Evolutionary conservation across 2,329 filamentous ascomycete genomes (phyloP).

Genomic region (Diplodia intermedia): DNA sequence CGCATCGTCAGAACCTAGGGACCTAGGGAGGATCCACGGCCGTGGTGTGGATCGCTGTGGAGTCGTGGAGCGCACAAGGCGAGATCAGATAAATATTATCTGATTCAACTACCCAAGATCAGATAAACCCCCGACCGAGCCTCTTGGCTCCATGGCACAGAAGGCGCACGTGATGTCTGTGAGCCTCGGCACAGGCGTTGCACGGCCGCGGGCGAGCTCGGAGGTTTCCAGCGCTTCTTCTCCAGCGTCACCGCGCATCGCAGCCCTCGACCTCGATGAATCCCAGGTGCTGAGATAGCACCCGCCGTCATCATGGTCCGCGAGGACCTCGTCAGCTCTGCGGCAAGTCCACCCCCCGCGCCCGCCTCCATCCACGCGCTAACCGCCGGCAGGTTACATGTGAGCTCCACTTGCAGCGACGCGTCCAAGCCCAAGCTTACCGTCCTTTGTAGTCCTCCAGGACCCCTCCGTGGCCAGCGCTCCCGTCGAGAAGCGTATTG

Average conservation of each 20-base stretch:
- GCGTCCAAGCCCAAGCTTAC: conserved; percentile 16
- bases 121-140: background rate
- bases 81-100: too few species aligned
- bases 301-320: conserved; percentile 74
- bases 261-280: conserved; percentile 17
- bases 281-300: conserved; percentile 17
- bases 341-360: conserved; percentile 51
- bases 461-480: conserved; percentile 90
- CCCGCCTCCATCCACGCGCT: conserved; percentile 32
- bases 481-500: conserved; percentile 89
- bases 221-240: background rate
- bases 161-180: background rate
- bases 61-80: too few species aligned
- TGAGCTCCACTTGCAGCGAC: conserved; percentile 45
- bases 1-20: too few species aligned
- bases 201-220: conserved; percentile 16
- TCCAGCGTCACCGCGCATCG: conserved; percentile 4
- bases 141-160: too few species aligned
- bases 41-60: too few species aligned
- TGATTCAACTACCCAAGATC: background rate
- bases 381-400: conserved; percentile 57
- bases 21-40: too few species aligned
- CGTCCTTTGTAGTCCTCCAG: conserved; percentile 74
- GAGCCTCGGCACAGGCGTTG: conserved; percentile 21
- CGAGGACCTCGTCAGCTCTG: conserved; percentile 89